phyloP scores from a whole-genome alignment of 2,329 filamentous ascomycete genomes.

The Arthroderma uncinatum region DNA sequence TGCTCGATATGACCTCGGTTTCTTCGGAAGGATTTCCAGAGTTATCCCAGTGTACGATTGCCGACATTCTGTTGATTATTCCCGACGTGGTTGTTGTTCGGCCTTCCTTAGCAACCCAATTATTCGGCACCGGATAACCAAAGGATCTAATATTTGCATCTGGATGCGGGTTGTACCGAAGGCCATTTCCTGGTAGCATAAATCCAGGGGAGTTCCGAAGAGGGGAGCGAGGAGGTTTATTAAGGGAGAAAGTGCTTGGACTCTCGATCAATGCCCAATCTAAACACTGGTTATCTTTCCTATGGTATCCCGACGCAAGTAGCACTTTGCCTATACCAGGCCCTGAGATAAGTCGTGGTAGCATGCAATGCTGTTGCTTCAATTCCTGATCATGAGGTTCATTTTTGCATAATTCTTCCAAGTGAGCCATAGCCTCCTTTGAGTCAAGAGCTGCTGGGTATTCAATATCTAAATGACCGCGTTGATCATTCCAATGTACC shows the following conservation, averaged over 20 bases:
- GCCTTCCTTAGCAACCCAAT: not conserved
- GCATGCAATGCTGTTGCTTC: not conserved
- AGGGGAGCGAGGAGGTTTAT: not conserved
- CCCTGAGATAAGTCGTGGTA: not conserved
- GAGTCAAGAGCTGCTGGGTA: constrained; percentile 7
- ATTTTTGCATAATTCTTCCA: not conserved
- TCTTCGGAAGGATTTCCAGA: not conserved
- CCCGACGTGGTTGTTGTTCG: not conserved
- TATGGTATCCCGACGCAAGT: not conserved
- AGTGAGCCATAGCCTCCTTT: not conserved
- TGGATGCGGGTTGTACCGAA: not conserved
- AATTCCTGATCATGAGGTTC: not conserved
- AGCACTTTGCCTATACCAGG: not conserved
- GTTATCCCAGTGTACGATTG: not conserved
- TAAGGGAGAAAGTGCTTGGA: not conserved
- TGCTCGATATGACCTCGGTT: not conserved
- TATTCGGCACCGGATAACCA: not conserved
- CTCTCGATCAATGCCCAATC: constrained; percentile 2
- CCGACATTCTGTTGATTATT: not conserved
- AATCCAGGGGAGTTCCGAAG: not conserved
- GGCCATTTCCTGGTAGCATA: not conserved
- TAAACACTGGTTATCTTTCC: not conserved
- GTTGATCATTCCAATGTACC: not conserved
- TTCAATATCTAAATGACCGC: not conserved
- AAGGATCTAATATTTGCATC: not conserved